Base-by-base conservation (phyloP, 2,329 filamentous ascomycete genomes). In the Hypoxylon sp. region DNA sequence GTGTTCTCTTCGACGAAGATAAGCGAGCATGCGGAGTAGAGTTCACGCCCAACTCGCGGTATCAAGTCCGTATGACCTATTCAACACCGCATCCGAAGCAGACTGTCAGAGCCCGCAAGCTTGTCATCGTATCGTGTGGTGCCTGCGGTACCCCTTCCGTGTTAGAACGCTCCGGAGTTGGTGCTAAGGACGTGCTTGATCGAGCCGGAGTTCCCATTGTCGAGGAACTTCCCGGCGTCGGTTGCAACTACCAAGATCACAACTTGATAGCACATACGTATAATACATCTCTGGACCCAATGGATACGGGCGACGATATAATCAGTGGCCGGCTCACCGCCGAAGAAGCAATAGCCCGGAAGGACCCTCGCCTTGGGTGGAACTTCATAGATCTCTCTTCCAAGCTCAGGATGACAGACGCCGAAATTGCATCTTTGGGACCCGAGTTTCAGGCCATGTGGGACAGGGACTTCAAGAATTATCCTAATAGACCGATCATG, bases 121-220 rank as follows among this genome's bases (percentile, higher is more conserved):
- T 89, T 19, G 87, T 91, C 3, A 73, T 84, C 3, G 69, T 83
- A 0, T 80, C 81, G 1, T 80, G 81, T 3, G 88, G 88, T 10
- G 82, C 86, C 0, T 80, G 84, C 5, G 84, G 85, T 1, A 86
- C 87, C 0, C 87, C 88, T 0, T 76, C 79, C 0, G 81, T 91
- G 1, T 83, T 92, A 0, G 88, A 91, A 74, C 80, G 89, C 19
- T 91, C 89, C 0, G 89, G 89, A 6, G 73, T 92, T 1, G 88
- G 88, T n/a, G 80, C 82, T 48, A 78, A 81, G 0, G 79, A 83
- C 1, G 77, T 89, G 10, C 75, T 83, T 13, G 67, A 76, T 31
- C 68, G 71, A 13, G 80, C 78, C 0, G 84, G 84, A 1, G 83
- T 90, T 7, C 79, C 83, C 2, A 75, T 85, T 1, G 75, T 87